phyloP scores from a whole-genome alignment of 257 asterid species.

The Galeopsis tetrahit region DNA sequence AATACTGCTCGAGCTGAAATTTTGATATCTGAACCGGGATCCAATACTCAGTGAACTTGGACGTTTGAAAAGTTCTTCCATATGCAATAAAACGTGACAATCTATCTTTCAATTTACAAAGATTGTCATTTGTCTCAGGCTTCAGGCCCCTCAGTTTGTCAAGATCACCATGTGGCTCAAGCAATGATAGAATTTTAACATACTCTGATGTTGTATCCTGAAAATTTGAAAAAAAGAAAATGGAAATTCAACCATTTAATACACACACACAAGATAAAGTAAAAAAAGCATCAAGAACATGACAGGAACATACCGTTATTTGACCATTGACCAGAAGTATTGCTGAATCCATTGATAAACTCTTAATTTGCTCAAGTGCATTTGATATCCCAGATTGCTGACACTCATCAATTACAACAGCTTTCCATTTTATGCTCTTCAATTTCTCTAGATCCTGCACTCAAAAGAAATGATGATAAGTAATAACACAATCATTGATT shows the following conservation, averaged over 20 bases:
- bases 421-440: constrained; percentile 57
- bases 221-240: constrained; percentile 26
- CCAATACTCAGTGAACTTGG: constrained; percentile 88
- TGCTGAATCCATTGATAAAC: constrained; percentile 48
- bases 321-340: constrained; percentile 60
- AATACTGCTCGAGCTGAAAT: constrained; percentile 87
- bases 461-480: constrained; percentile 22
- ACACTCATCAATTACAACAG: constrained; percentile 60
- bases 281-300: constrained; percentile 23
- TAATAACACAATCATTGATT: constrained; percentile 9
- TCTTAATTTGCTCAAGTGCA: constrained; percentile 49
- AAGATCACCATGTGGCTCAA: constrained; percentile 47
- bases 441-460: constrained; percentile 60
- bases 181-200: constrained; percentile 53
- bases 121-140: constrained; percentile 51
- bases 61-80: constrained; percentile 42
- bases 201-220: constrained; percentile 62
- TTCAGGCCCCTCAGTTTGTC: constrained; percentile 47
- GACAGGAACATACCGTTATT: constrained; percentile 46
- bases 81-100: constrained; percentile 47
- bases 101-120: constrained; percentile 50
- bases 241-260: constrained; percentile 1
- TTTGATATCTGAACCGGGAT: constrained; percentile 80
- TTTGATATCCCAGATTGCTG: constrained; percentile 41
- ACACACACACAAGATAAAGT: constrained; percentile 3